phyloP scores from a whole-genome alignment of 129 eudicot species.

The Oenanthe sinensis region DNA sequence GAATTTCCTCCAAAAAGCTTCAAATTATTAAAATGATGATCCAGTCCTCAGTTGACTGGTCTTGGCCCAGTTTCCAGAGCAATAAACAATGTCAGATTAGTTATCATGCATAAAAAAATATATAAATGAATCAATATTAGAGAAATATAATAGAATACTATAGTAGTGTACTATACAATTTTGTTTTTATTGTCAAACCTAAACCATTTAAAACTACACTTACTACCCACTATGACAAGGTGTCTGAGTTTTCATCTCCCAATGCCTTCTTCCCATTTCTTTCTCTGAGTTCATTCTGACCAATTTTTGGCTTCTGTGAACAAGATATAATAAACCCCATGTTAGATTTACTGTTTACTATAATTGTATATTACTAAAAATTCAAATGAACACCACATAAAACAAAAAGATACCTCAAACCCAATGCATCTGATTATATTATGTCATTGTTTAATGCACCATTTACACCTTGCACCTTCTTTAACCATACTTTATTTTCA shows the following conservation, averaged over 20 bases:
- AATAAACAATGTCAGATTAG: constrained; percentile 30
- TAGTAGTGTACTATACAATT: not conserved
- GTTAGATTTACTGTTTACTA: constrained; percentile 31
- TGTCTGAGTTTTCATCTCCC: constrained; percentile 39
- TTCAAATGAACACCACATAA: constrained; percentile 32
- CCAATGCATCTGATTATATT: constrained; percentile 39
- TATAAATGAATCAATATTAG: not conserved
- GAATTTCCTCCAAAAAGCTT: not conserved
- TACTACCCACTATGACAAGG: constrained; percentile 26
- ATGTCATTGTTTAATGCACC: constrained; percentile 34
- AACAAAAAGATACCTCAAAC: constrained; percentile 49
- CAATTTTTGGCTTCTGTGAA: constrained; percentile 24
- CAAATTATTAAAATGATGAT: constrained; percentile 1
- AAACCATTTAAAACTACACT: constrained; percentile 14
- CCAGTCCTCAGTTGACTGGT: constrained; percentile 36
- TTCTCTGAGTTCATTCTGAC: constrained; percentile 37
- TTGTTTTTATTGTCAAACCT: constrained; percentile 15
- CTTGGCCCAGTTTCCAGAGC: constrained; percentile 42
- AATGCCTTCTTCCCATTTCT: constrained; percentile 32
- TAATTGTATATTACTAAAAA: not conserved
- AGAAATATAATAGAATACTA: not conserved
- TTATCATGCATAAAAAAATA: constrained; percentile 14
- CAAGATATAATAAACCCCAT: constrained; percentile 28
- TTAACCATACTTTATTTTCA: constrained; percentile 41
- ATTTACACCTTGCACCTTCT: constrained; percentile 50